Evolutionary conservation across 495 filamentous ascomycete species (phyloP).

Genomic region (Trichoderma reesei): DNA sequence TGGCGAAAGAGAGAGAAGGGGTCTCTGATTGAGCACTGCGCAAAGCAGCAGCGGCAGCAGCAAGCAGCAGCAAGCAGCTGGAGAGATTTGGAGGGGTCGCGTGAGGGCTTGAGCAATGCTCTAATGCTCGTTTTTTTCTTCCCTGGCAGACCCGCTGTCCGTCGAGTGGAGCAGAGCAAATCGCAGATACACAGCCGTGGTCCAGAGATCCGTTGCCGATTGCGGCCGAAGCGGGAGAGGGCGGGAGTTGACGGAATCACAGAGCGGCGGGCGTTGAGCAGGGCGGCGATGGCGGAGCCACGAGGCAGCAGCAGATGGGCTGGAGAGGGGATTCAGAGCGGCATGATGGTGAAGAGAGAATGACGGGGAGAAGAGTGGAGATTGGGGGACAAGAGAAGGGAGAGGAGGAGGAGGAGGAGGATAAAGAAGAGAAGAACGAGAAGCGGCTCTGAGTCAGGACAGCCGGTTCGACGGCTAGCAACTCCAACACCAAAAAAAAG

Average conservation of each 20-base stretch:
- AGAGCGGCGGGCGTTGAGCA: neutral
- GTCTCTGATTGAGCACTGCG: neutral
- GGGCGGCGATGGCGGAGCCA: neutral
- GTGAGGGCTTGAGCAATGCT: conserved; percentile 4
- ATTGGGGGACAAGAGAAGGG: neutral
- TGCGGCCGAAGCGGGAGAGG: conserved; percentile 5
- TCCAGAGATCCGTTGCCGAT: neutral
- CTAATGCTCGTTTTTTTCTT: neutral
- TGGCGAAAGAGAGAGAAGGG: neutral
- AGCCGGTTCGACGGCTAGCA: conserved; percentile 4
- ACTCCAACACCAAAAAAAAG: neutral
- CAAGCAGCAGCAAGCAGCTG: neutral
- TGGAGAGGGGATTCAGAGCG: neutral
- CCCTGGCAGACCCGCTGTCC: conserved; percentile 1
- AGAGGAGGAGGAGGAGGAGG: conserved; percentile 8
- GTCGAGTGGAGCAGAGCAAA: neutral
- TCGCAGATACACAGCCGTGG: neutral
- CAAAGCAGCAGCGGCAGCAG: neutral
- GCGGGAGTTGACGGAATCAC: neutral
- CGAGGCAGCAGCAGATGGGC: neutral
- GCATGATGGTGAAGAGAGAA: neutral
- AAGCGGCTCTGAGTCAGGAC: conserved; percentile 9
- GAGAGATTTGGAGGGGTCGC: neutral
- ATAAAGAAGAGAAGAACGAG: conserved; percentile 14
- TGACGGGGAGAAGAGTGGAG: neutral